phyloP scores from a whole-genome alignment of 306 rosid genomes.

The Prunus davidiana region DNA sequence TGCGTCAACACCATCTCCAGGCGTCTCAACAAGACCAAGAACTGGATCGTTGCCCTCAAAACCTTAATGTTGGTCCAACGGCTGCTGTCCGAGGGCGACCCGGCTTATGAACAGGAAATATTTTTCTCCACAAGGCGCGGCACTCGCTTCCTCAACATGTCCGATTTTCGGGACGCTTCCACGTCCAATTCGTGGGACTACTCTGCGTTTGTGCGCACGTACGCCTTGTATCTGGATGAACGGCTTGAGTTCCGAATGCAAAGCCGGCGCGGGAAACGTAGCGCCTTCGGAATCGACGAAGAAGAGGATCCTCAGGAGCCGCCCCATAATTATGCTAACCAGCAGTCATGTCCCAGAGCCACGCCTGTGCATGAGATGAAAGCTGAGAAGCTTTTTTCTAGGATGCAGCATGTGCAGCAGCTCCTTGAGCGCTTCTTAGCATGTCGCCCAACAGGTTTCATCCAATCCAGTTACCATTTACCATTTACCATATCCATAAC shows the following conservation, averaged over 20 bases:
- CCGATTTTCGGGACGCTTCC: constrained; percentile 66
- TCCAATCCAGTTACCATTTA: neutral
- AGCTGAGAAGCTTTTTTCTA: constrained; percentile 57
- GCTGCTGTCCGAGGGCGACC: constrained; percentile 75
- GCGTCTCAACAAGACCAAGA: constrained; percentile 77
- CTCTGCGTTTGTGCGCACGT: constrained; percentile 78
- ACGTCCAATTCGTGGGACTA: constrained; percentile 64
- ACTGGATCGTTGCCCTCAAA: constrained; percentile 82
- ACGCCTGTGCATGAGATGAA: constrained; percentile 66
- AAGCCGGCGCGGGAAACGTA: constrained; percentile 60
- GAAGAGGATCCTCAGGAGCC: constrained; percentile 34
- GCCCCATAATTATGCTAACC: neutral
- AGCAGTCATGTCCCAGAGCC: constrained; percentile 27
- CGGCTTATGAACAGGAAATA: constrained; percentile 92
- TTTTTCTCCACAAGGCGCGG: constrained; percentile 90
- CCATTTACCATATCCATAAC: too few relatives aligned
- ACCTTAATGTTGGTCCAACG: constrained; percentile 69
- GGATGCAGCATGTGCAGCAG: constrained; percentile 74
- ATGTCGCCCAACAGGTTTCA: constrained; percentile 87
- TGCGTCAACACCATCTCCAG: constrained; percentile 65
- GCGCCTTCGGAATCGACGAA: constrained; percentile 51
- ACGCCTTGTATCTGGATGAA: constrained; percentile 74
- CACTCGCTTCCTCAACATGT: constrained; percentile 83
- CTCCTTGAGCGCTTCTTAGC: constrained; percentile 84
- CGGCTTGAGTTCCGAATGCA: constrained; percentile 90